Percentiles rank a stretch among this genome's conserved stretches.
phyloP scores from a whole-genome alignment of 768 basidiomycete genomes.

The Leucosporidium yakuticum region DNA sequence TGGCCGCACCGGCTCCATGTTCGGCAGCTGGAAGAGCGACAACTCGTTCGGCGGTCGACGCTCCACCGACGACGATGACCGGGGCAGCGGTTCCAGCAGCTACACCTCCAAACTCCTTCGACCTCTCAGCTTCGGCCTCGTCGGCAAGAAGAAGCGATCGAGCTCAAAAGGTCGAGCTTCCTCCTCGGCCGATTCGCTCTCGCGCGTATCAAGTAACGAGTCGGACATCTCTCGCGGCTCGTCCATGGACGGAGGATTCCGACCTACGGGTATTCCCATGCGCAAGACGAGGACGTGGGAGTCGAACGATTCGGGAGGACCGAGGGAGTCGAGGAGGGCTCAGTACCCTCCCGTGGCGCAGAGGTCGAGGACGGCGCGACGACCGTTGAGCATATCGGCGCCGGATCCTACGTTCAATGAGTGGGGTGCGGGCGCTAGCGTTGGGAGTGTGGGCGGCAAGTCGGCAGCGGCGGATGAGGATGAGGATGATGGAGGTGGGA shows the following conservation, averaged over 20 bases:
- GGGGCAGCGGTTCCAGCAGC: constrained; percentile 1
- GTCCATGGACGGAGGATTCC: not conserved
- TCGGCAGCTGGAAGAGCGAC: constrained; percentile 10
- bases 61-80: not conserved
- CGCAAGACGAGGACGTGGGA: constrained; percentile 32
- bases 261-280: constrained; percentile 29
- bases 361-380: constrained; percentile 10
- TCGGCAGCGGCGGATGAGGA: not conserved
- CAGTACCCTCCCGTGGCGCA: constrained; percentile 34
- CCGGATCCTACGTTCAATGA: constrained; percentile 22
- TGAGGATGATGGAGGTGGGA: constrained; percentile 17
- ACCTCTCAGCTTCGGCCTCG: not conserved
- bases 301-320: constrained; percentile 6
- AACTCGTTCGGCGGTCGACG: too few species aligned
- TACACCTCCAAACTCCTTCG: constrained; percentile 7
- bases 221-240: constrained; percentile 4
- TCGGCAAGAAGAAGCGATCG: not conserved
- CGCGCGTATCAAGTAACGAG: constrained; percentile 9
- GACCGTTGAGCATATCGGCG: constrained; percentile 13
- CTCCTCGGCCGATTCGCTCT: not conserved
- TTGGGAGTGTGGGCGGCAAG: not conserved
- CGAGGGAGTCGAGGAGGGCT: constrained; percentile 1
- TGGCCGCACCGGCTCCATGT: not conserved
- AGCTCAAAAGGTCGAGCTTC: not conserved
- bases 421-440: constrained; percentile 14